A percentile compares a stretch with the other conserved stretches of the same genome.
These are phyloP conservation scores for Hyaloscypha variabilis DNA, from an alignment of 495 filamentous ascomycete genomes.

Conservation along the genomic window DNA sequence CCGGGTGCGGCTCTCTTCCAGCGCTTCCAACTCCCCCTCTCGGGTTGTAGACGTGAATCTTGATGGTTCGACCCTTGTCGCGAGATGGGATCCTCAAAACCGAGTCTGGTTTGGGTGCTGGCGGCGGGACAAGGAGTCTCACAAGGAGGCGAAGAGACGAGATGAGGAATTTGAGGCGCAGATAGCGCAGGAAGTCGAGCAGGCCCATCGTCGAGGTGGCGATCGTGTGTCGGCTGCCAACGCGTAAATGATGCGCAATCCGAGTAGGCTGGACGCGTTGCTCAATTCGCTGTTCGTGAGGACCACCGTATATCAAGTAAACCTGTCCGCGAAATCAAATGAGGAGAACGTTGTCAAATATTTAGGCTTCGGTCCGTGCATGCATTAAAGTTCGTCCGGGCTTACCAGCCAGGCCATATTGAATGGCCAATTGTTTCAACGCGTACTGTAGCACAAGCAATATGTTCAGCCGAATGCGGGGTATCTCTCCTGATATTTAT, in stretches of 20 bases:
- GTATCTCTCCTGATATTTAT: background rate
- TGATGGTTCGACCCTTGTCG: conserved; percentile 45
- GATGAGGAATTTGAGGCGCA: conserved; percentile 16
- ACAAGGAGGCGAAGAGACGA: conserved; percentile 16
- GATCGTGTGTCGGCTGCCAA: conserved; percentile 7
- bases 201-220: conserved; percentile 7
- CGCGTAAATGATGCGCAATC: background rate
- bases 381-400: background rate
- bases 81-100: conserved; percentile 45
- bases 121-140: conserved; percentile 9
- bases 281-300: conserved; percentile 1
- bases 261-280: background rate
- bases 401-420: background rate
- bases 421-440: background rate
- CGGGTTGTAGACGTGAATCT: conserved; percentile 44
- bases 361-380: background rate
- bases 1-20: conserved; percentile 34
- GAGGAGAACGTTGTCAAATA: background rate
- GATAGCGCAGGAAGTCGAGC: conserved; percentile 15
- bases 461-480: background rate
- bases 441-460: background rate
- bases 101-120: conserved; percentile 36
- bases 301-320: background rate
- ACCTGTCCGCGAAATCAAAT: background rate
- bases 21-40: conserved; percentile 23